These are phyloP conservation scores for Wickerhamiella occidentalis DNA, from an alignment of 805 yeast genomes.

Conservation along the genomic window DNA sequence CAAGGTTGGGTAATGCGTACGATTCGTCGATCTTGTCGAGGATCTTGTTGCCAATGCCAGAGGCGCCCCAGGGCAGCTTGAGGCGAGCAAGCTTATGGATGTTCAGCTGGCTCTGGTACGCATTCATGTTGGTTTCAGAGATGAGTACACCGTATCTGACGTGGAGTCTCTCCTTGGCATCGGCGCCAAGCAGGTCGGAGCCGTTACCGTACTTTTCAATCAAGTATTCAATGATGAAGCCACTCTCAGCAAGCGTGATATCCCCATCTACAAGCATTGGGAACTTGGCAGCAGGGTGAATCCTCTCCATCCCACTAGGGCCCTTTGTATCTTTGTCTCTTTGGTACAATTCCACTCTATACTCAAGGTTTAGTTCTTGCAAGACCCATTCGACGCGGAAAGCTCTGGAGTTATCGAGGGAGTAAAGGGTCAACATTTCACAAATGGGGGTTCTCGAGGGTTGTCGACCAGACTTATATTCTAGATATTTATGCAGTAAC, in stretches of 20 bases:
- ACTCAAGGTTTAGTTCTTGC: constrained; percentile 47
- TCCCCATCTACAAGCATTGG: constrained; percentile 45
- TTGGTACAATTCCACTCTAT: constrained; percentile 41
- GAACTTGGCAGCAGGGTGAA: constrained; percentile 53
- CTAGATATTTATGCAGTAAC: neutral
- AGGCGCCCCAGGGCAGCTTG: constrained; percentile 16
- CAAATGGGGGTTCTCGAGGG: too few relatives aligned
- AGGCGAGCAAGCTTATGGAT: constrained; percentile 27
- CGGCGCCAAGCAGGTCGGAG: constrained; percentile 30
- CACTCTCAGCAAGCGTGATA: constrained; percentile 44
- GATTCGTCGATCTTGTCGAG: constrained; percentile 37
- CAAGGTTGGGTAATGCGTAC: constrained; percentile 40
- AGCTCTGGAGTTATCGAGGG: constrained; percentile 43
- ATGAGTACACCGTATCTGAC: constrained; percentile 44
- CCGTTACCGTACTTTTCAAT: constrained; percentile 37
- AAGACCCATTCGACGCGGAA: constrained; percentile 52
- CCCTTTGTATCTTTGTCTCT: constrained; percentile 36
- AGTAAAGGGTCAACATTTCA: constrained; percentile 2
- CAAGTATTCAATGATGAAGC: constrained; percentile 43
- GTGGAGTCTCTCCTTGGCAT: constrained; percentile 32
- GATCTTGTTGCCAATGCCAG: constrained; percentile 31
- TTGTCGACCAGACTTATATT: neutral
- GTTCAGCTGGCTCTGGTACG: constrained; percentile 32
- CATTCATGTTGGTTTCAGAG: constrained; percentile 52
- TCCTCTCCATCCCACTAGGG: constrained; percentile 36